A percentile compares a stretch with the other conserved stretches of the same genome.
Evolutionary conservation across 495 filamentous ascomycete genomes (phyloP).

Genomic region (Aspergillus olivimuriae): DNA sequence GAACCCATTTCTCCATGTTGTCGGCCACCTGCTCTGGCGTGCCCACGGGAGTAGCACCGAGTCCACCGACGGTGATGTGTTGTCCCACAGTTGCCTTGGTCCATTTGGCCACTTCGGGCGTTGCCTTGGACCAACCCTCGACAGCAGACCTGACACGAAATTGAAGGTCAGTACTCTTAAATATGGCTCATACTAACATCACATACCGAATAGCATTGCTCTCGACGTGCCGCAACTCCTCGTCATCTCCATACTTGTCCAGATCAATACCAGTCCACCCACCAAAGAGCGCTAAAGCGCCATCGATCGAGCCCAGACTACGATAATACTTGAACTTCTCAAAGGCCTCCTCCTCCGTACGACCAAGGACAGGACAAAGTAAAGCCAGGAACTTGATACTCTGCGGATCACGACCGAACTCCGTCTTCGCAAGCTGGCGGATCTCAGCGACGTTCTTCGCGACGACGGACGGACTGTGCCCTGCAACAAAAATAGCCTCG

Average conservation of each 20-base stretch:
- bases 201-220: conserved; percentile 56
- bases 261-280: conserved; percentile 55
- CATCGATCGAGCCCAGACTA: conserved; percentile 45
- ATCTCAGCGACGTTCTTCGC: conserved; percentile 46
- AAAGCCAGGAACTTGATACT: conserved; percentile 50
- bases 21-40: conserved; percentile 53
- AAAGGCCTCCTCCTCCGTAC: conserved; percentile 48
- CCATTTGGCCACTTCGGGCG: conserved; percentile 49
- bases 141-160: conserved; percentile 43
- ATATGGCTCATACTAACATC: not conserved
- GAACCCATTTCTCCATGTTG: conserved; percentile 53
- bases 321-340: conserved; percentile 46
- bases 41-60: conserved; percentile 48
- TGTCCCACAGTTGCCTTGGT: conserved; percentile 56
- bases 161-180: no score
- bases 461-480: conserved; percentile 40
- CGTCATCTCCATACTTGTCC: conserved; percentile 45
- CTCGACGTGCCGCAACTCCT: conserved; percentile 52
- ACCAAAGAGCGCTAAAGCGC: conserved; percentile 50
- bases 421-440: conserved; percentile 34
- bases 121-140: conserved; percentile 42
- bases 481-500: conserved; percentile 47
- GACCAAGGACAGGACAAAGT: conserved; percentile 45
- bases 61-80: conserved; percentile 56
- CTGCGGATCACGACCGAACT: conserved; percentile 41